Percentiles rank a stretch among this genome's conserved stretches.
Conservation (phyloP, 768 basidiomycete species). For the Mycena leptocephala region DNA sequence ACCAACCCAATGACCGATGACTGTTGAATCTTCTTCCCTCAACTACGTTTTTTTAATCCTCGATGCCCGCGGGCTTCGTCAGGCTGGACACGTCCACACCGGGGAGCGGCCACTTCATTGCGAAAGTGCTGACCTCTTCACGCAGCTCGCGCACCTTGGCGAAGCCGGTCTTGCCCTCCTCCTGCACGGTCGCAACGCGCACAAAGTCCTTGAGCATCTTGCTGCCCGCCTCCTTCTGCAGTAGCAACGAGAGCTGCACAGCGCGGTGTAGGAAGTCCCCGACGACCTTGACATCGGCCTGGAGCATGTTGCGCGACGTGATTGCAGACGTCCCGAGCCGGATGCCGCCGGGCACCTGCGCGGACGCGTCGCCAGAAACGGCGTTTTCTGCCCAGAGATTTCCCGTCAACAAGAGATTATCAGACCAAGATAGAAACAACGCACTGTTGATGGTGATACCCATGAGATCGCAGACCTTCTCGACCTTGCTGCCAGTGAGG, state of each 20-base stretch:
- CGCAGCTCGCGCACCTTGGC: constrained; percentile 81
- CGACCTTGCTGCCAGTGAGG: constrained; percentile 97
- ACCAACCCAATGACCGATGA: constrained; percentile 51
- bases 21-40: constrained; percentile 69
- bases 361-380: constrained; percentile 96
- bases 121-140: constrained; percentile 87
- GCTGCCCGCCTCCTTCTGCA: constrained; percentile 95
- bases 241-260: constrained; percentile 89
- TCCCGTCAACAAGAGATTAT: constrained; percentile 7
- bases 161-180: constrained; percentile 81
- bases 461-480: constrained; percentile 97
- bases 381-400: constrained; percentile 81
- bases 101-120: constrained; percentile 92
- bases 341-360: constrained; percentile 96
- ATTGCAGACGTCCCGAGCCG: constrained; percentile 95
- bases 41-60: constrained; percentile 53
- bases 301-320: constrained; percentile 94
- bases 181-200: constrained; percentile 78
- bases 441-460: constrained; percentile 97
- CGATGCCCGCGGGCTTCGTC: constrained; percentile 75
- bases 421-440: constrained; percentile 40
- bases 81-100: constrained; percentile 75
- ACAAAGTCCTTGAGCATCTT: constrained; percentile 98
- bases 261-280: constrained; percentile 95
- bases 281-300: constrained; percentile 89